These are phyloP conservation scores for Podospora conica DNA, from an alignment of 495 filamentous ascomycete species.

Conservation along the genomic window DNA sequence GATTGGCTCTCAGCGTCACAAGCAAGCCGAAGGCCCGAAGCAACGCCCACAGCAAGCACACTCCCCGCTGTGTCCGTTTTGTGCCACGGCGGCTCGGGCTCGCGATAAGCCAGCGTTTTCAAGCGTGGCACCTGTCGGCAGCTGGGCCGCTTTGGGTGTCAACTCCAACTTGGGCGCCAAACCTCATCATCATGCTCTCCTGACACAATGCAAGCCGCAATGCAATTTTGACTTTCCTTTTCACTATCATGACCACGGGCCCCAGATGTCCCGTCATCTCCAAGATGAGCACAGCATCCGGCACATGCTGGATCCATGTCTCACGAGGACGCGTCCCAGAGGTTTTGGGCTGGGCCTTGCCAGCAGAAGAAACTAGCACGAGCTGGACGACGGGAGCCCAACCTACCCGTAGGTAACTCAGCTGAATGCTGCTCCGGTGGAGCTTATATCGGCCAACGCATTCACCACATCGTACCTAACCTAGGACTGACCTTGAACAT, in stretches of 20 bases:
- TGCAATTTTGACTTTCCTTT: too few relatives aligned
- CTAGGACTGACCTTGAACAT: neutral
- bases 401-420: too few relatives aligned
- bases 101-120: neutral
- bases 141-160: conserved; percentile 1
- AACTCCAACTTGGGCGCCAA: conserved; percentile 1
- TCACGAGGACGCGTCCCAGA: neutral
- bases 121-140: conserved; percentile 9
- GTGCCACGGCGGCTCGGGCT: neutral
- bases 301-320: neutral
- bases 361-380: neutral
- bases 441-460: neutral
- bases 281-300: neutral
- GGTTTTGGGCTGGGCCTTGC: neutral
- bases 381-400: too few relatives aligned
- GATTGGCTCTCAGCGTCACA: conserved; percentile 10
- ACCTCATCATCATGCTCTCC: neutral
- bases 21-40: neutral
- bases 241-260: neutral
- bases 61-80: neutral
- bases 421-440: neutral
- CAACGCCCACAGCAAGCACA: neutral
- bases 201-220: neutral
- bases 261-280: neutral
- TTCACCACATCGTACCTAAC: neutral